Conservation (phyloP, 2,329 filamentous ascomycete genomes). For the Sporothrix brasiliensis region DNA sequence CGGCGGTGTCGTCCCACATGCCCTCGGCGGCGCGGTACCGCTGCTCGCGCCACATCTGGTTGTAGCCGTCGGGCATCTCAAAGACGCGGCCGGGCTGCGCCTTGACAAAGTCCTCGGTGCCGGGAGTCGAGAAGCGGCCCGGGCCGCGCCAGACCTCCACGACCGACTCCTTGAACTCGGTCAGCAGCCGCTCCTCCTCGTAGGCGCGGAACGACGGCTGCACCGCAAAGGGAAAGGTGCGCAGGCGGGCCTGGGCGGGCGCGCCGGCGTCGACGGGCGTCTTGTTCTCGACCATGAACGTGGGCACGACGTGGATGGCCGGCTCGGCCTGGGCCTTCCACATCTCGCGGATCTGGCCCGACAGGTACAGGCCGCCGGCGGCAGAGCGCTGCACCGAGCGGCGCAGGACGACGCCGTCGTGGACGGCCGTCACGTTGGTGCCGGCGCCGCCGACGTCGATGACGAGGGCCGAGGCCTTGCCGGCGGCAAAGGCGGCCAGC, state of each 20-base stretch:
- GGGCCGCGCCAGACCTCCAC: constrained; percentile 91
- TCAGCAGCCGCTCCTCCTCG: constrained; percentile 89
- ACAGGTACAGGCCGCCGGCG: constrained; percentile 87
- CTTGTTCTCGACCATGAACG: constrained; percentile 87
- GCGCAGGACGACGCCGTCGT: constrained; percentile 92
- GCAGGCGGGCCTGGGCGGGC: constrained; percentile 74
- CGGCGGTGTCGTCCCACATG: constrained; percentile 84
- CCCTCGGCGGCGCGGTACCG: constrained; percentile 85
- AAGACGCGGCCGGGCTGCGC: constrained; percentile 80
- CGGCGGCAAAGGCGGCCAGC: constrained; percentile 85
- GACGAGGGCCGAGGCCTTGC: constrained; percentile 90
- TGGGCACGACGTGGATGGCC: constrained; percentile 69
- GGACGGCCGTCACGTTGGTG: constrained; percentile 85
- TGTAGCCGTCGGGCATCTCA: constrained; percentile 96
- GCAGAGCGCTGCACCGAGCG: constrained; percentile 85
- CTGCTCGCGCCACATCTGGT: constrained; percentile 90
- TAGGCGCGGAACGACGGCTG: constrained; percentile 74
- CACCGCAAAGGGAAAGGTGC: constrained; percentile 65
- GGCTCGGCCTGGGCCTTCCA: constrained; percentile 60
- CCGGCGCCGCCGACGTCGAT: constrained; percentile 89
- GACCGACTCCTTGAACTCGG: constrained; percentile 96
- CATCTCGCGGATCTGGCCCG: constrained; percentile 79
- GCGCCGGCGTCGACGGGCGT: constrained; percentile 83
- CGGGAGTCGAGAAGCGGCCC: constrained; percentile 63
- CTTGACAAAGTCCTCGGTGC: constrained; percentile 77